Percentiles rank a stretch among this genome's conserved stretches.
Evolutionary conservation across 2,329 filamentous ascomycete species (phyloP).

Genomic region (Colletotrichum salicis): DNA sequence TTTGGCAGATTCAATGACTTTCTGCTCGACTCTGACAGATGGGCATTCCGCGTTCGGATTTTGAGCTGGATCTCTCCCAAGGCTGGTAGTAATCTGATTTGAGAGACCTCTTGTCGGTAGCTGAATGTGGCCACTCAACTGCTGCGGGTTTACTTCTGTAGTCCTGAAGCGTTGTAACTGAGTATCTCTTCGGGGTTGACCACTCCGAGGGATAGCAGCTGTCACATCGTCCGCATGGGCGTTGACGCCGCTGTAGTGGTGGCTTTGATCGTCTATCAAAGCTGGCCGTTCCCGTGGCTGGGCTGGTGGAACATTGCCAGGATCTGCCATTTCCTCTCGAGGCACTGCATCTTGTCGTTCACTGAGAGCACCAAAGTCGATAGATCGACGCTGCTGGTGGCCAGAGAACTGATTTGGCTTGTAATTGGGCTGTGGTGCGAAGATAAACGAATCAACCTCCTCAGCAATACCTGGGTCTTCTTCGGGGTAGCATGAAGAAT

Average conservation of each 20-base stretch:
- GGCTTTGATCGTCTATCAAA: not conserved
- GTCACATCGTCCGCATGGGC: not conserved
- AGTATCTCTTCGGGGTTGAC: not conserved
- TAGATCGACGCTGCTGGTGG: not conserved
- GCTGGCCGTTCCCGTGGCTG: not conserved
- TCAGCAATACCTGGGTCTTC: not conserved
- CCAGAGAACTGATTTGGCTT: conserved; percentile 29
- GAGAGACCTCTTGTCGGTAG: not conserved
- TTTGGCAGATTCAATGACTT: not conserved
- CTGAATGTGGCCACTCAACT: not conserved
- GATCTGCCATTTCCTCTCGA: not conserved
- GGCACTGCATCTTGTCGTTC: not conserved
- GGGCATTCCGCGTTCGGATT: not conserved
- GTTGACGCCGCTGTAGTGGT: not conserved
- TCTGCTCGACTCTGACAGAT: not conserved
- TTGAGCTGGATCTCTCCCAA: not conserved
- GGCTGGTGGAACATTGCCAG: not conserved
- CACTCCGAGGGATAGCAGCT: not conserved
- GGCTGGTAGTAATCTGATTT: not conserved
- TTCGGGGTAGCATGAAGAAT: not conserved
- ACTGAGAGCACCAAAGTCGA: not conserved
- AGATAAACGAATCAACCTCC: not conserved
- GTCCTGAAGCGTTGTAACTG: not conserved
- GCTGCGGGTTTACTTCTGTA: not conserved
- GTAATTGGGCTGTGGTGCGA: conserved; percentile 13